Conservation (phyloP, 2,329 filamentous ascomycete genomes). For the Colletotrichum agaves region DNA sequence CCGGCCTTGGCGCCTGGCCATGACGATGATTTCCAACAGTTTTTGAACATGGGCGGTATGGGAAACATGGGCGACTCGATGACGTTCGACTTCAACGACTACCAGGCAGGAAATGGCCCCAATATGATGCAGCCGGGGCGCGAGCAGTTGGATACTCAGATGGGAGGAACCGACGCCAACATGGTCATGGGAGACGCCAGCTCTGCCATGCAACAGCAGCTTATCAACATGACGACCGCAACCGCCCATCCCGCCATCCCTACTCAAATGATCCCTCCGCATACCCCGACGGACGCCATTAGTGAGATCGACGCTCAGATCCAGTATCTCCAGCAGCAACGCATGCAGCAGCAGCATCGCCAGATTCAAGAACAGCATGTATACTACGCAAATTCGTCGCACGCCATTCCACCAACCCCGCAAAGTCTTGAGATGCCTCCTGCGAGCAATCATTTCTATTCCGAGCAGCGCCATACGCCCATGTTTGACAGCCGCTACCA, state of each 20-base stretch:
- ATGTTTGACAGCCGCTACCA: constrained; percentile 73
- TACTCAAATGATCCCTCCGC: constrained; percentile 57
- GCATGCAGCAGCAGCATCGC: constrained; percentile 68
- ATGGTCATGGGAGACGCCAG: constrained; percentile 46
- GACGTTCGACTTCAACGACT: constrained; percentile 70
- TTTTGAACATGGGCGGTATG: constrained; percentile 70
- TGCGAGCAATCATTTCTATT: constrained; percentile 68
- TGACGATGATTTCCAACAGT: constrained; percentile 73
- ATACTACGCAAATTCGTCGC: constrained; percentile 61
- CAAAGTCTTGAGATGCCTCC: constrained; percentile 82
- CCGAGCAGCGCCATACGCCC: constrained; percentile 66
- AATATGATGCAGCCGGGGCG: constrained; percentile 52
- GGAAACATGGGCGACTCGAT: constrained; percentile 63
- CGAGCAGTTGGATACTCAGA: constrained; percentile 60
- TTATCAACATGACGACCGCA: constrained; percentile 60
- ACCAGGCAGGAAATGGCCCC: constrained; percentile 53
- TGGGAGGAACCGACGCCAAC: constrained; percentile 57
- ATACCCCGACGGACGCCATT: constrained; percentile 62
- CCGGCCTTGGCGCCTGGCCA: constrained; percentile 60
- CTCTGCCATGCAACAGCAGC: constrained; percentile 51
- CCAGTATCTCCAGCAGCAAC: constrained; percentile 72
- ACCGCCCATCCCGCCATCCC: constrained; percentile 58
- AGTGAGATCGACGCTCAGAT: constrained; percentile 73
- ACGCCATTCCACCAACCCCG: constrained; percentile 80
- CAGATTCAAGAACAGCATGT: constrained; percentile 66